phyloP scores from a whole-genome alignment of 371 early-diverging fungal genomes.

The Actinomortierella wolfii region DNA sequence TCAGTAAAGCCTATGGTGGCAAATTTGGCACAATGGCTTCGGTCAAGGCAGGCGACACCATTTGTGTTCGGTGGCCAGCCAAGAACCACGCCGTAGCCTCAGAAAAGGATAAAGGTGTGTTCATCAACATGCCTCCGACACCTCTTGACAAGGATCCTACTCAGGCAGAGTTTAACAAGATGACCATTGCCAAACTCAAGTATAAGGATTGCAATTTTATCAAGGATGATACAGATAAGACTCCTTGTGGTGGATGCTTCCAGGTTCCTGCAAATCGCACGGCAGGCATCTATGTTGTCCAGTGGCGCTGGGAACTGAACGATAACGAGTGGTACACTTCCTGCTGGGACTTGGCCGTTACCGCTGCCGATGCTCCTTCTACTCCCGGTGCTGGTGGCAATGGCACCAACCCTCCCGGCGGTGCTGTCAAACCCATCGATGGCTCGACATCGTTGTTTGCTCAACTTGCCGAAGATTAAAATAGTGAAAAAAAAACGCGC shows the following conservation, averaged over 20 bases:
- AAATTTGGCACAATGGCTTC: constrained; percentile 5
- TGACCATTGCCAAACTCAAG: constrained; percentile 12
- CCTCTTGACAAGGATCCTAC: constrained; percentile 5
- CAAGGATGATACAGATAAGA: constrained; percentile 5
- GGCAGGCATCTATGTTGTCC: constrained; percentile 20
- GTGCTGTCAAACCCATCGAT: constrained; percentile 8
- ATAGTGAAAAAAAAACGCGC: too few relatives aligned
- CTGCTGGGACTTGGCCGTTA: constrained; percentile 3
- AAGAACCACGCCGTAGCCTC: constrained; percentile 7
- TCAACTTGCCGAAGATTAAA: constrained; percentile 15
- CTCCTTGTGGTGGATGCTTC: constrained; percentile 36
- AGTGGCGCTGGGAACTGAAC: constrained; percentile 40
- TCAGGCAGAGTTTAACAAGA: constrained; percentile 14
- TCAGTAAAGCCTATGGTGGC: constrained; percentile 8
- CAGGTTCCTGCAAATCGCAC: constrained; percentile 13
- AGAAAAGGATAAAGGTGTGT: constrained; percentile 6
- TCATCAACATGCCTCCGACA: constrained; percentile 12
- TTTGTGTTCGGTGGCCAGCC: constrained; percentile 14
- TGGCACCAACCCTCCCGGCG: too few relatives aligned
- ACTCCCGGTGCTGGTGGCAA: too few relatives aligned
- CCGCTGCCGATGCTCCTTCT: too few relatives aligned
- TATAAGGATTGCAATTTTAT: constrained; percentile 21
- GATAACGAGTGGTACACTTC: constrained; percentile 32
- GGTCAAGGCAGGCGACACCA: constrained; percentile 6
- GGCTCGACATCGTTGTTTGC: constrained; percentile 19